These are phyloP conservation scores for Beta corolliflora DNA, from an alignment of 179 eudicot species.

Conservation along the genomic window DNA sequence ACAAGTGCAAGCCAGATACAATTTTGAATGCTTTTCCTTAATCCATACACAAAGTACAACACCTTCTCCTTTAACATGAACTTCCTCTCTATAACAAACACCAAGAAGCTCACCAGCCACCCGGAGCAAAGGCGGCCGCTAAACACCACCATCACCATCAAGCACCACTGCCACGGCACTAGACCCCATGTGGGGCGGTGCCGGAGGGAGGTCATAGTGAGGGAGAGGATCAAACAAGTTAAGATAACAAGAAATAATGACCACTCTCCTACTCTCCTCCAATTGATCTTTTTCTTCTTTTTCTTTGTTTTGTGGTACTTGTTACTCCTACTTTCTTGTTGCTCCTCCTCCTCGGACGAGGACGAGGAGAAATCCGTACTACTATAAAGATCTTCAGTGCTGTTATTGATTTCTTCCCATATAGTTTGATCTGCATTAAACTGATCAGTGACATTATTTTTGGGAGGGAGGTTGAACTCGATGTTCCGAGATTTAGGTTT, in stretches of 20 bases:
- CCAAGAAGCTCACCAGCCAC: constrained; percentile 55
- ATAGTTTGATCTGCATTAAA: constrained; percentile 14
- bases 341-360: constrained; percentile 25
- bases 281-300: constrained; percentile 37
- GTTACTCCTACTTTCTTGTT: constrained; percentile 11
- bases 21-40: constrained; percentile 58
- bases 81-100: constrained; percentile 61
- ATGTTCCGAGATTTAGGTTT: constrained; percentile 56
- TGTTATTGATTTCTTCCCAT: constrained; percentile 12
- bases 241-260: constrained; percentile 35
- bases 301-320: constrained; percentile 27
- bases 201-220: constrained; percentile 29
- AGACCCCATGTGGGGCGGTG: constrained; percentile 40
- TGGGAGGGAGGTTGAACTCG: constrained; percentile 37
- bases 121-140: constrained; percentile 69
- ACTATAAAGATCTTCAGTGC: no score
- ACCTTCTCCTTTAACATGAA: constrained; percentile 70
- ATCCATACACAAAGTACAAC: constrained; percentile 70
- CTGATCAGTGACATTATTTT: neutral
- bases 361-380: constrained; percentile 23
- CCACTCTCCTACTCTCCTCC: constrained; percentile 46
- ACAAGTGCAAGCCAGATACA: constrained; percentile 73
- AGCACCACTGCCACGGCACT: constrained; percentile 64
- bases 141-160: constrained; percentile 56
- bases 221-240: constrained; percentile 42